Percentiles rank a stretch among this genome's conserved stretches.
Evolutionary conservation across 164 flowering plant genomes (phyloP).

Genomic region (Hamamelis virginiana): DNA sequence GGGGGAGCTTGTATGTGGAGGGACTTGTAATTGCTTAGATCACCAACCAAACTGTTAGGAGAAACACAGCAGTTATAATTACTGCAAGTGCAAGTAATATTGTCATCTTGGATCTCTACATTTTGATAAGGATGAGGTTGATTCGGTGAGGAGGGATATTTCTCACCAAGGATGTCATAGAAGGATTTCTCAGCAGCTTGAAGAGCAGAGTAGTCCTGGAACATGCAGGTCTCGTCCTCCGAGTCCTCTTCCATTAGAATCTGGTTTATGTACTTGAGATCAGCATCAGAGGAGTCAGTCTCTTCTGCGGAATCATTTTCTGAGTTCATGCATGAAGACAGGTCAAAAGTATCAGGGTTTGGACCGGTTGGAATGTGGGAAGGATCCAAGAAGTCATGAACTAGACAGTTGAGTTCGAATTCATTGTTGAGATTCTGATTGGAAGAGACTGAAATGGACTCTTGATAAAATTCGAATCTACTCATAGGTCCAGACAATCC

Average conservation of each 20-base stretch:
- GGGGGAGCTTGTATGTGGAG: too few relatives aligned
- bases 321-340: neutral
- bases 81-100: too few relatives aligned
- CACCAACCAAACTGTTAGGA: too few relatives aligned
- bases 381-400: neutral
- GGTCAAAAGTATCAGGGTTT: too few relatives aligned
- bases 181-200: slow-evolving; percentile 22
- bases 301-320: neutral
- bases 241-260: slow-evolving; percentile 23
- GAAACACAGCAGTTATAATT: too few relatives aligned
- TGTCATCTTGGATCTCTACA: too few relatives aligned
- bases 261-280: slow-evolving; percentile 14
- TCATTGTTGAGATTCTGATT: neutral
- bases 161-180: too few relatives aligned
- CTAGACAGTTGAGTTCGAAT: too few relatives aligned
- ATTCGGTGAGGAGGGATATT: neutral
- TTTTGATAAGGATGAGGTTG: too few relatives aligned
- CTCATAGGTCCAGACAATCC: neutral
- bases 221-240: slow-evolving; percentile 9
- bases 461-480: neutral
- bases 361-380: neutral
- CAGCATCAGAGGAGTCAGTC: neutral
- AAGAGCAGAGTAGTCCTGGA: slow-evolving; percentile 15
- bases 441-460: neutral
- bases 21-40: too few relatives aligned